Evolutionary conservation across 768 basidiomycete genomes (phyloP), one percentile per base, ranked within the genome.

Genomic region (Leccinum variicolor): DNA sequence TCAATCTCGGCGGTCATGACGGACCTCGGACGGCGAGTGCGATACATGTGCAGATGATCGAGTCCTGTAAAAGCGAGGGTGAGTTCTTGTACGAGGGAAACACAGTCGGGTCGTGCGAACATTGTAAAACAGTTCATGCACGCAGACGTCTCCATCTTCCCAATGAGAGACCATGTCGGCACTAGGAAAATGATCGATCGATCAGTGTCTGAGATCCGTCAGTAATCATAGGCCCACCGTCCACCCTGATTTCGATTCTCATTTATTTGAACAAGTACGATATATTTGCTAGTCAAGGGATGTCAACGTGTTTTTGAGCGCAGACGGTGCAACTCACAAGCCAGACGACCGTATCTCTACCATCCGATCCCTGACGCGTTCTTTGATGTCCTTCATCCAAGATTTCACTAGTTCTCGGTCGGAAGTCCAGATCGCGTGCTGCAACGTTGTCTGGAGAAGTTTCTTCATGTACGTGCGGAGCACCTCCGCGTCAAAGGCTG

Each of bases 191-290:
- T 5, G 46, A 50, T 36, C 45, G 39, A 17, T 34, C 3, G 46
- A 50, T 36, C 45, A 49, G 56, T 4, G 29, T 62, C 52, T 55
- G 55, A 50, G 36, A 43, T 52, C 52, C 28, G 39, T 4, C 23
- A 36, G 52, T 25, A 28, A 33, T 50, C 28, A 5, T 21, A 28
- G 33, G 59, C 85, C 70, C 66, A 92, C 90, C 89, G 84, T 67
- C 89, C 90, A 56, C 90, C 92, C 71, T 94, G 91, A 4, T 89
- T 88, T 57, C 83, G 77, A 64, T 93, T 93, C 77, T 92, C 90
- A 69, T 84, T 89, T 60, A 92, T 85, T 67, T 92, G 91, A 26
- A 90, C 91, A 49, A 92, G 76, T 45, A 94, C 91, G 56, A 92
- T 84, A 67, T 91, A 94, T 78, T 94, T 94, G 69, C 92, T 93